These are phyloP conservation scores for Huntiella decipiens DNA, from an alignment of 2,329 filamentous ascomycete species.

Conservation along the genomic window DNA sequence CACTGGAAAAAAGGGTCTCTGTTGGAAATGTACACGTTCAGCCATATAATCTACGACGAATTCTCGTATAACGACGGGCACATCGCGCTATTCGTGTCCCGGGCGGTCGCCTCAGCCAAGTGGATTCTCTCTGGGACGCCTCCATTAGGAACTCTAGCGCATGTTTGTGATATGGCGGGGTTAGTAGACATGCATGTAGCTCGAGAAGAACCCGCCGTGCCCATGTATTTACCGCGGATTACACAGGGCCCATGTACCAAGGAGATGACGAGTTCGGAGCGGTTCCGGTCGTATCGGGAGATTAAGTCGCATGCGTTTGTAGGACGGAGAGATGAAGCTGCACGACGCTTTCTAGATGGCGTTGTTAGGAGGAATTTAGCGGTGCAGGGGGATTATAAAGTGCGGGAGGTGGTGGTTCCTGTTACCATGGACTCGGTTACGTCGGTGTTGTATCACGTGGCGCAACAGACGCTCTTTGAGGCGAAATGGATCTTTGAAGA, in stretches of 20 bases:
- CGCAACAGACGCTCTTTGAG: slow-evolving; percentile 17
- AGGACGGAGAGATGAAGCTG: slow-evolving; percentile 19
- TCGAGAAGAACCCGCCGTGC: slow-evolving; percentile 17
- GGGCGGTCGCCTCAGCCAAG: slow-evolving; percentile 18
- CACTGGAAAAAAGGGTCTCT: slow-evolving; percentile 12
- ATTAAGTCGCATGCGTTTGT: slow-evolving; percentile 20
- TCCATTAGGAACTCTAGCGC: slow-evolving; percentile 19
- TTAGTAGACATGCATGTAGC: slow-evolving; percentile 23
- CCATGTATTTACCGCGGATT: slow-evolving; percentile 20
- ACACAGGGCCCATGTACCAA: slow-evolving; percentile 18
- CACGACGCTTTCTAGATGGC: slow-evolving; percentile 16
- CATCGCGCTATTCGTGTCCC: slow-evolving; percentile 19
- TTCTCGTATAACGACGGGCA: slow-evolving; percentile 22
- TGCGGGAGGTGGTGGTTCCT: slow-evolving; percentile 13
- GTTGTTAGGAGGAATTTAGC: slow-evolving; percentile 19
- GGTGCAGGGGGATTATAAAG: slow-evolving; percentile 13
- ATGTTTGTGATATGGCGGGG: slow-evolving; percentile 19
- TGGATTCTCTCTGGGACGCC: slow-evolving; percentile 28
- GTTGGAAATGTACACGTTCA: slow-evolving; percentile 22
- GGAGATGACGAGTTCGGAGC: slow-evolving; percentile 18
- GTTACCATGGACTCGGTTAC: slow-evolving; percentile 16
- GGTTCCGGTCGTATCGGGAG: slow-evolving; percentile 17
- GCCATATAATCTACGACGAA: slow-evolving; percentile 25
- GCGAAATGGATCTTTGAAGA: slow-evolving; percentile 16
- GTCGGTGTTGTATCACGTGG: slow-evolving; percentile 15